Evolutionary conservation across 2,329 filamentous ascomycete genomes (phyloP).

Genomic region (Teratosphaeria viscida): DNA sequence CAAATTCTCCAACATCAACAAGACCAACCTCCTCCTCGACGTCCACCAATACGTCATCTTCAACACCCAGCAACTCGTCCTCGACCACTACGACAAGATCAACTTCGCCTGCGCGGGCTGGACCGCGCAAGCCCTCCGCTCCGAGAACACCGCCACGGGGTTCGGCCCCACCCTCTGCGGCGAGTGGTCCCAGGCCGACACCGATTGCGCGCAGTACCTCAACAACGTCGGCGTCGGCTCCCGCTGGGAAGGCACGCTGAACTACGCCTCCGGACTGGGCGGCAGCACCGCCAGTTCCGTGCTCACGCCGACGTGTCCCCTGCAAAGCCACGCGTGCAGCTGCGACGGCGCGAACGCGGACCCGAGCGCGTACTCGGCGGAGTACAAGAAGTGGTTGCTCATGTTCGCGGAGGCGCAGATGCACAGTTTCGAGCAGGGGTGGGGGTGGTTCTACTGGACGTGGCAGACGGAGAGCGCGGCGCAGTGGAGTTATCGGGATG

Average conservation of each 20-base stretch:
- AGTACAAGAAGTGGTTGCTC: constrained; percentile 75
- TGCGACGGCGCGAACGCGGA: constrained; percentile 70
- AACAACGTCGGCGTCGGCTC: constrained; percentile 85
- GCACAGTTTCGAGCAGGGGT: constrained; percentile 81
- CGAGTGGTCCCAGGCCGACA: constrained; percentile 96
- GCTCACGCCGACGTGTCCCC: constrained; percentile 62
- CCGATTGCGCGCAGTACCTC: constrained; percentile 77
- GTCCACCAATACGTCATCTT: constrained; percentile 99
- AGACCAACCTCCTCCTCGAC: constrained; percentile 67
- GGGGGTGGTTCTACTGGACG: constrained; percentile 99
- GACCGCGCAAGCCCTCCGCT: constrained; percentile 65
- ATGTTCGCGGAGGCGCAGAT: constrained; percentile 96
- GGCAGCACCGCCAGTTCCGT: constrained; percentile 49
- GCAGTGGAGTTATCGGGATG: constrained; percentile 88
- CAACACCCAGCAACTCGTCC: constrained; percentile 75
- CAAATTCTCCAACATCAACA: constrained; percentile 57
- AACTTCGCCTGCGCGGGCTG: constrained; percentile 80
- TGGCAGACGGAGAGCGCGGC: constrained; percentile 80
- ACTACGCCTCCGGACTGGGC: constrained; percentile 37
- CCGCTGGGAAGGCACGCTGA: constrained; percentile 82
- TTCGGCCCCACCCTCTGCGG: constrained; percentile 92
- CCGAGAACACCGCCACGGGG: constrained; percentile 62
- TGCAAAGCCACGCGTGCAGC: constrained; percentile 53
- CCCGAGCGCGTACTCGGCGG: constrained; percentile 52
- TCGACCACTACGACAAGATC: constrained; percentile 73